Conservation (phyloP, 1,284 basidiomycete species). For the Xerocomus amazonicus region DNA sequence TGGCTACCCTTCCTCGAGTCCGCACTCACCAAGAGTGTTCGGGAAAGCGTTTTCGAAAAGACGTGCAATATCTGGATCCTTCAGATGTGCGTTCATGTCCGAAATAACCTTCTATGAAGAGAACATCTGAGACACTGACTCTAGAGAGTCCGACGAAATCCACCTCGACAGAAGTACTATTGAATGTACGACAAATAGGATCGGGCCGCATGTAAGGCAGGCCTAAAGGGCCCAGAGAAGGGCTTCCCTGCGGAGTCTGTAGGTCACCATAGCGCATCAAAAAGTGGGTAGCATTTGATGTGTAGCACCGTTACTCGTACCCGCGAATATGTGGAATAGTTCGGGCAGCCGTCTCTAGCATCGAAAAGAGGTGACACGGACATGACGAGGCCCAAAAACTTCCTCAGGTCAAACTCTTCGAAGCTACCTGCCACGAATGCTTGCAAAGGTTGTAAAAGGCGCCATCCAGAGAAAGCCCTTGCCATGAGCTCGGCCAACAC, state of each 20-base stretch:
- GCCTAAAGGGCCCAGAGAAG: slow-evolving; percentile 56
- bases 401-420: slow-evolving; percentile 2
- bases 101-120: slow-evolving; percentile 53
- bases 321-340: slow-evolving; percentile 61
- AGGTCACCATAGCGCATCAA: slow-evolving; percentile 2
- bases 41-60: slow-evolving; percentile 78
- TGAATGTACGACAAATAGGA: slow-evolving; percentile 68
- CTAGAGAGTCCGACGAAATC: slow-evolving; percentile 4
- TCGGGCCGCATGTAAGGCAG: slow-evolving; percentile 70
- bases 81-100: slow-evolving; percentile 66
- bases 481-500: slow-evolving; percentile 6
- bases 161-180: slow-evolving; percentile 69
- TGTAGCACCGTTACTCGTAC: slow-evolving; percentile 31
- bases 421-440: neutral
- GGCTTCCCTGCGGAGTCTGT: slow-evolving; percentile 54
- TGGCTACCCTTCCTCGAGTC: neutral
- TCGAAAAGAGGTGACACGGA: slow-evolving; percentile 24
- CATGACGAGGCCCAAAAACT: slow-evolving; percentile 9
- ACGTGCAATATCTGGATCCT: slow-evolving; percentile 70
- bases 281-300: neutral
- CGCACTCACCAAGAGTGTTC: slow-evolving; percentile 60
- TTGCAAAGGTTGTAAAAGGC: slow-evolving; percentile 4
- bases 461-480: neutral
- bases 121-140: neutral
- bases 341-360: slow-evolving; percentile 50